A percentile compares a stretch with the other conserved stretches of the same genome.
phyloP scores from a whole-genome alignment of 2,329 filamentous ascomycete species.

The Sclerotinia borealis region DNA sequence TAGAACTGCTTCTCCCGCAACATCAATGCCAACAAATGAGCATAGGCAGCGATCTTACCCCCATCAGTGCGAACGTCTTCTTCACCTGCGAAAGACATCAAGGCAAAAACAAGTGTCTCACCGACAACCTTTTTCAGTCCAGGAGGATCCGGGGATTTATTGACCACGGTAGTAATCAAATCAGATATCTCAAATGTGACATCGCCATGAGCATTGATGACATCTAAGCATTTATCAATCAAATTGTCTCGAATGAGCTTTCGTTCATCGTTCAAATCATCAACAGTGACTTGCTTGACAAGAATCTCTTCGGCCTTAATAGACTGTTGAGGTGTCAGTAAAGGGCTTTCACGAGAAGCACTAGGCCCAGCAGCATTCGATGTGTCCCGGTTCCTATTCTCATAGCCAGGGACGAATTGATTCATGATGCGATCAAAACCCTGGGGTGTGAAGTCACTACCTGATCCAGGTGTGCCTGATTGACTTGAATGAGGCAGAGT shows the following conservation, averaged over 20 bases:
- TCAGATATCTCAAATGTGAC: slow-evolving; percentile 89
- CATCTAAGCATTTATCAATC: slow-evolving; percentile 84
- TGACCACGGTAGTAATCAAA: slow-evolving; percentile 68
- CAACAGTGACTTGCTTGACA: slow-evolving; percentile 49
- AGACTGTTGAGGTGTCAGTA: slow-evolving; percentile 7
- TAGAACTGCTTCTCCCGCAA: slow-evolving; percentile 81
- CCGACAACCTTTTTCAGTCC: slow-evolving; percentile 65
- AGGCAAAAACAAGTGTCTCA: slow-evolving; percentile 73
- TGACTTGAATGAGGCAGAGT: background rate
- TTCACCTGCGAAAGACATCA: slow-evolving; percentile 62
- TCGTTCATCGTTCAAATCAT: slow-evolving; percentile 74
- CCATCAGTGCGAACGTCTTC: slow-evolving; percentile 44
- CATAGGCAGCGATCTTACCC: slow-evolving; percentile 79
- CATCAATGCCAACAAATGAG: slow-evolving; percentile 82
- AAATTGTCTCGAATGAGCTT: slow-evolving; percentile 66
- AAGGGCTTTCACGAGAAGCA: slow-evolving; percentile 2
- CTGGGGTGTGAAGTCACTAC: slow-evolving; percentile 4
- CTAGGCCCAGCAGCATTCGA: background rate
- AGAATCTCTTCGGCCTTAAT: slow-evolving; percentile 6
- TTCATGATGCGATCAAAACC: slow-evolving; percentile 21
- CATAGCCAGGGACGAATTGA: slow-evolving; percentile 13
- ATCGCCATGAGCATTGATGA: slow-evolving; percentile 80
- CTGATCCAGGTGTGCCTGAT: slow-evolving; percentile 1
- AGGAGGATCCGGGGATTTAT: slow-evolving; percentile 51
- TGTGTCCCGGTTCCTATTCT: background rate